Conservation (phyloP, 1,284 basidiomycete species). For the Macrocystidia cucumis region DNA sequence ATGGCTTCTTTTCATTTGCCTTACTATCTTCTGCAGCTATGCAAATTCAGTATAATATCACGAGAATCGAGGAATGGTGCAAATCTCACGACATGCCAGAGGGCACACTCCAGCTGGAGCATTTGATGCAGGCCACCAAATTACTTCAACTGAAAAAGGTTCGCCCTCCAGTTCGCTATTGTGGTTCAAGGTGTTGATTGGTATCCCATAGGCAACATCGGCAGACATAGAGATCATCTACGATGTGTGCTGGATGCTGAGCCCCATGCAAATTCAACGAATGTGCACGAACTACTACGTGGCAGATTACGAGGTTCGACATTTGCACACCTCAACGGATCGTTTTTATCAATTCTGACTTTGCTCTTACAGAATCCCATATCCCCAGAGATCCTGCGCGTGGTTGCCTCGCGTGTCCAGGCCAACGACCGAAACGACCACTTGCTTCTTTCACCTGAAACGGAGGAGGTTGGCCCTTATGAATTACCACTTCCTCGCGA, state of each 20-base stretch:
- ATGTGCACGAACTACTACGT: conserved; percentile 99
- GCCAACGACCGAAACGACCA: conserved; percentile 95
- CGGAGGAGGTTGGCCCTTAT: conserved; percentile 91
- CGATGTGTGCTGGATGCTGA: conserved; percentile 99
- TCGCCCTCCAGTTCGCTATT: conserved; percentile 12
- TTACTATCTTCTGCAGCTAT: conserved; percentile 56
- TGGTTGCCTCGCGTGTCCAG: conserved; percentile 91
- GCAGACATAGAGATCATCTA: conserved; percentile 98
- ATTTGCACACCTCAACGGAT: not conserved
- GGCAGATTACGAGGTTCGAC: conserved; percentile 88
- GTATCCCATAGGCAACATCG: conserved; percentile 61
- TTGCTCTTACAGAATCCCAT: conserved; percentile 71
- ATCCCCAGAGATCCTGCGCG: conserved; percentile 90
- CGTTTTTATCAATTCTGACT: conserved; percentile 7
- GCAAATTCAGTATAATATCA: conserved; percentile 99
- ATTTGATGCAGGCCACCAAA: conserved; percentile 99
- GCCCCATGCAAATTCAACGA: conserved; percentile 98
- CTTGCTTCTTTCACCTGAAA: conserved; percentile 87
- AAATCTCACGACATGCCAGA: conserved; percentile 99
- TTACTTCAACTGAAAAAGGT: conserved; percentile 98
- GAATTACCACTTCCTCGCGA: conserved; percentile 83
- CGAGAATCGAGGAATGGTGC: conserved; percentile 96
- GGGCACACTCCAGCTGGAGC: conserved; percentile 94
- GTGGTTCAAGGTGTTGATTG: conserved; percentile 5
- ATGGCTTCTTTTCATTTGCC: conserved; percentile 1